Percentiles rank a stretch among this genome's conserved stretches.
Evolutionary conservation across 352 stramenopile species (phyloP).

Genomic region (Pythium sukuiense): DNA sequence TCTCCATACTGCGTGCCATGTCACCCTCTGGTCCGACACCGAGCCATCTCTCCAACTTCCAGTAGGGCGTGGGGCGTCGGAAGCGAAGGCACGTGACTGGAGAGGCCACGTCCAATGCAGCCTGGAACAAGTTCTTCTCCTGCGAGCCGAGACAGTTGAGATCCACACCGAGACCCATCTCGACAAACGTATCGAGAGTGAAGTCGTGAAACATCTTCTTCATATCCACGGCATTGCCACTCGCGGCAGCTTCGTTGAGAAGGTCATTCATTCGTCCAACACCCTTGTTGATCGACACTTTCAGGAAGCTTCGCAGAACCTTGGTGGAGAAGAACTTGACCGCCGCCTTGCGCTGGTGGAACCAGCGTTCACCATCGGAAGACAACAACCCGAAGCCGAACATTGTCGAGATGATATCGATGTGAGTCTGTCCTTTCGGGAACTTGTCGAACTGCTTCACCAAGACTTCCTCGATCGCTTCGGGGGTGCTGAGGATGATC

Average conservation of each 20-base stretch:
- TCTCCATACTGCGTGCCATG: conserved; percentile 30
- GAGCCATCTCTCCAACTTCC: conserved; percentile 56
- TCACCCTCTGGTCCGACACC: conserved; percentile 43
- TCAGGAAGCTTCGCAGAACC: conserved; percentile 27
- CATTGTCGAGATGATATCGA: conserved; percentile 23
- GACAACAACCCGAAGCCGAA: conserved; percentile 27
- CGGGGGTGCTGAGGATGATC: conserved; percentile 24
- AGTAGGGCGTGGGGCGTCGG: conserved; percentile 44
- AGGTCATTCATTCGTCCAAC: conserved; percentile 9
- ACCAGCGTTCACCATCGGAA: conserved; percentile 33
- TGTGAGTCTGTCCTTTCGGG: conserved; percentile 25
- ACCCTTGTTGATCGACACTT: conserved; percentile 12
- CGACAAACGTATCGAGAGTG: conserved; percentile 51
- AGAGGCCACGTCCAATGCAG: conserved; percentile 37
- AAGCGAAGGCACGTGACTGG: conserved; percentile 41
- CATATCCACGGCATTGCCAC: conserved; percentile 18
- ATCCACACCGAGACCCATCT: conserved; percentile 50
- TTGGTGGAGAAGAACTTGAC: conserved; percentile 36
- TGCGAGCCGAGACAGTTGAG: conserved; percentile 37
- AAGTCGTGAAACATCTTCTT: conserved; percentile 46
- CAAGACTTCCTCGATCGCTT: conserved; percentile 33
- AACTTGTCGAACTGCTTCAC: conserved; percentile 40
- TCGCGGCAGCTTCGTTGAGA: neutral
- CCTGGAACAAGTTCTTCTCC: conserved; percentile 44
- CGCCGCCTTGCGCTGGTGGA: conserved; percentile 34